Evolutionary conservation across 139 green algal genomes (phyloP), one percentile per base, ranked within the genome.

Genomic region (Chlamydomonas sp.): DNA sequence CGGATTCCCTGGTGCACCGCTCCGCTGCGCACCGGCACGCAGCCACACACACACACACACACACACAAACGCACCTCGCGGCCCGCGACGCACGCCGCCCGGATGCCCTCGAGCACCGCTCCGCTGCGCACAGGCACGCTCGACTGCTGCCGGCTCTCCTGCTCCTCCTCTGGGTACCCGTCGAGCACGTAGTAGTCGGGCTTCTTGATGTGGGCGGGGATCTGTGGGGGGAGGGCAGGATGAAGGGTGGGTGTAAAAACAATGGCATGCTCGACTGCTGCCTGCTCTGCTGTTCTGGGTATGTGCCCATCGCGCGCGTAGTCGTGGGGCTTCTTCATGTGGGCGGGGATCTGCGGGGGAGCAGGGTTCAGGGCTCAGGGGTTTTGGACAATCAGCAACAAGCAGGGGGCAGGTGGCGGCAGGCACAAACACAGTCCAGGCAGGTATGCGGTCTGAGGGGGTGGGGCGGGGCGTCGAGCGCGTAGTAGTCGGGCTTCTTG

Each of bases 121-220:
- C 73, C 65, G 0, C 43, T 87, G 58, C 84, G 75, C 31, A 90
- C 79, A 35, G 78, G 76, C 33, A 66, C 59, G 35, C 57, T 54
- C 5, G 28, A 69, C 75, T 96, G 91, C 73, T 95, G 90, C 39
- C 66, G 73, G 72, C 83, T 93, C 64, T 84, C 75, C 0, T 89
- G 57, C 80, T 97, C 92, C n/a, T 47, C 72, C 22, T 59, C 37
- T 0, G 92, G 87, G 29, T 74, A 72, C 30, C 89, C 87, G 29
- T 78, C 80, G 4, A 58, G 50, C 28, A 79, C 73, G 73, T 91
- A 93, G 73, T 91, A 93, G 50, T 95, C 90, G 10, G 90, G 83
- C 72, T 74, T 81, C 36, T 72, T 73, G 30, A 96, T 91, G 70
- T 74, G 20, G 20, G 74, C 79, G 1, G 90, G 89, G 26, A 96